phyloP scores from a whole-genome alignment of 768 basidiomycete genomes.

The Auriscalpium vulgare region DNA sequence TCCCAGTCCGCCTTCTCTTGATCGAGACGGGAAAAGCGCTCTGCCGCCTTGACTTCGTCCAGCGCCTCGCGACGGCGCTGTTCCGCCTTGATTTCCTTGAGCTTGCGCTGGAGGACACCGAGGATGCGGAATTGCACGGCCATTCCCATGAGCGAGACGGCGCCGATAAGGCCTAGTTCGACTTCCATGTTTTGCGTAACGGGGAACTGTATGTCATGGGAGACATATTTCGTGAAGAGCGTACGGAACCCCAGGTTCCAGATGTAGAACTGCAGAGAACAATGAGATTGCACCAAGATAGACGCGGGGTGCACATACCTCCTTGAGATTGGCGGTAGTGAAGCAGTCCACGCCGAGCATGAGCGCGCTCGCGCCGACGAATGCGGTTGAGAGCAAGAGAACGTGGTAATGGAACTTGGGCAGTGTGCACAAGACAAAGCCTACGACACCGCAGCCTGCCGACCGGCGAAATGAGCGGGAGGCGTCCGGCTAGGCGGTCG shows the following conservation, averaged over 20 bases:
- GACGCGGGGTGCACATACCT: conserved; percentile 40
- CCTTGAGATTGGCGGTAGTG: conserved; percentile 86
- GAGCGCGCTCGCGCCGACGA: conserved; percentile 86
- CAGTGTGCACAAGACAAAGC: conserved; percentile 79
- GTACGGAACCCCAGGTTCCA: conserved; percentile 86
- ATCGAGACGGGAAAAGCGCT: conserved; percentile 53
- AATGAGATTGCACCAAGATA: conserved; percentile 1
- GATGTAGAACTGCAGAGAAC: conserved; percentile 69
- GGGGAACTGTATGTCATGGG: conserved; percentile 66
- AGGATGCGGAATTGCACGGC: conserved; percentile 88
- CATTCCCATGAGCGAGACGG: conserved; percentile 76
- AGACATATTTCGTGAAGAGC: conserved; percentile 71
- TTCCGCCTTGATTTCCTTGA: conserved; percentile 73
- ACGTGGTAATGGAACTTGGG: conserved; percentile 84
- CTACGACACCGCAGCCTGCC: conserved; percentile 61
- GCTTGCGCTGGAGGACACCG: conserved; percentile 67
- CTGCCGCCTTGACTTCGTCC: conserved; percentile 67
- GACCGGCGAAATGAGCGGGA: conserved; percentile 13
- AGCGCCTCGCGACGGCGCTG: conserved; percentile 65
- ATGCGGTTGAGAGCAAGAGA: conserved; percentile 77
- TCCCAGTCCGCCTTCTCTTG: conserved; percentile 84
- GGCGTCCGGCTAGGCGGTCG: conserved; percentile 10
- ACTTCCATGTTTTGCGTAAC: conserved; percentile 89
- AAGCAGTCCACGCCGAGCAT: conserved; percentile 93
- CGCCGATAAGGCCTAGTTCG: conserved; percentile 82